Base-by-base conservation (phyloP, 768 basidiomycete species). In the Calocybe indica region DNA sequence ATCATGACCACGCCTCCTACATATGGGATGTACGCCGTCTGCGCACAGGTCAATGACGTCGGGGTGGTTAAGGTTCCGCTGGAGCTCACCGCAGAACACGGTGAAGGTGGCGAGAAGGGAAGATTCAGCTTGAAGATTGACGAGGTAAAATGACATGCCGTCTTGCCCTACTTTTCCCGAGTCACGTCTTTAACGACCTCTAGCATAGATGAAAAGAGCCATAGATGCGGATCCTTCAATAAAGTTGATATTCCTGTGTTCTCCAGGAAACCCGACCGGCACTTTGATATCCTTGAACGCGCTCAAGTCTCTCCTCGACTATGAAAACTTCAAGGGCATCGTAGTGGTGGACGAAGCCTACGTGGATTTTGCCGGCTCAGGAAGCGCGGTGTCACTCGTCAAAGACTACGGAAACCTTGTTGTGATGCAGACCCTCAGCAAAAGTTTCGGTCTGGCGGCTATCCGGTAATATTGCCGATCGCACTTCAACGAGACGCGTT, bases 311-410 rank as follows among this genome's bases (percentile, higher is more conserved):
- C 65, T 98, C 11, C 70, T 95, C 22, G 83, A 92, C 30, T 88
- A 88, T 64, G 75, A 82, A 7, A 71, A 73, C 0, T 98, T 89
- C 78, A 90, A 83, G 55, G 96, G 96, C 6, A 82, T 99, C 51
- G 84, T 97, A 35, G 76, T 95, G 29, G 84, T 98, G 5, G 96
- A 99, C 59, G 96, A 99, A 64, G 96, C 96, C 0, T 98, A 99
- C 67, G 88, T 98, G 61, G 96, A 99, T 63, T 99, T 98, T 58
- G 80, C 88, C 0, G 75, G 74, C 0, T 62, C 72, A 7, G 66
- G 74, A 29, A 87, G 83, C 37, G 88, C 91, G 0, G 81, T 75
- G 10, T 69, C 76, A 3, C 71, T 98, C 22, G 73, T 96, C 45
- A 73, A 80, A 48, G 79, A 89, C 41, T 98, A 89, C 60, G 80